A percentile compares a stretch with the other conserved stretches of the same genome.
Conservation (phyloP, 371 early-diverging fungal species). For the Catenaria anguillulae region DNA sequence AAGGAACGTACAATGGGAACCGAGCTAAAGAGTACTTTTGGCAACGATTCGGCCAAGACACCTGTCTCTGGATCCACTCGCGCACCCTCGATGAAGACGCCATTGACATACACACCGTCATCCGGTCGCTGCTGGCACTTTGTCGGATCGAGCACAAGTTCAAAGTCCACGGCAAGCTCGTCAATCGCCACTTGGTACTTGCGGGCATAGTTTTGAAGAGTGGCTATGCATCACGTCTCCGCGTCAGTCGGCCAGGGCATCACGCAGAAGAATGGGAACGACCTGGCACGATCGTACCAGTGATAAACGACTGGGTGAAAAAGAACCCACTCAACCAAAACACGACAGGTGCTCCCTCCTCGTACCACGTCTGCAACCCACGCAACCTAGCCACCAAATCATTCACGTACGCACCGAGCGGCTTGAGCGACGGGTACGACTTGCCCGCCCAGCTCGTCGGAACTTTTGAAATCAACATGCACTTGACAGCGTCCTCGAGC, state of each 20-base stretch:
- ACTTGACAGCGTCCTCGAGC: slow-evolving; percentile 30
- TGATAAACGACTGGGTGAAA: slow-evolving; percentile 43
- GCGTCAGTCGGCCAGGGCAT: background rate
- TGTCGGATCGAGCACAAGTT: slow-evolving; percentile 25
- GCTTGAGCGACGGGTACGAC: slow-evolving; percentile 38
- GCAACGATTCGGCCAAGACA: slow-evolving; percentile 26
- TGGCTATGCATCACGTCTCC: slow-evolving; percentile 18
- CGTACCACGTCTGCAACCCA: slow-evolving; percentile 36
- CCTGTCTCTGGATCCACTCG: slow-evolving; percentile 26
- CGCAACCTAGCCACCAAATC: slow-evolving; percentile 30
- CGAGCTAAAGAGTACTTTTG: slow-evolving; percentile 30
- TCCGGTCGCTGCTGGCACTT: slow-evolving; percentile 13
- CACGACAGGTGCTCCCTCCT: slow-evolving; percentile 25
- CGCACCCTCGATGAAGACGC: slow-evolving; percentile 37
- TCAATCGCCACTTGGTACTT: slow-evolving; percentile 39
- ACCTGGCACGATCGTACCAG: slow-evolving; percentile 7
- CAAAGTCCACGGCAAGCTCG: slow-evolving; percentile 26
- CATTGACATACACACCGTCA: slow-evolving; percentile 38
- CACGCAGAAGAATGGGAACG: background rate
- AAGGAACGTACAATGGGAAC: slow-evolving; percentile 25
- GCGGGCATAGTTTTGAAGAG: slow-evolving; percentile 40
- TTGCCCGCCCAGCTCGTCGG: slow-evolving; percentile 40
- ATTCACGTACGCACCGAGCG: slow-evolving; percentile 29
- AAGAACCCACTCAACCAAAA: slow-evolving; percentile 46
- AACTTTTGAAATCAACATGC: slow-evolving; percentile 29